Base-by-base conservation (phyloP, 352 stramenopile species). In the Phytophthora capsici region DNA sequence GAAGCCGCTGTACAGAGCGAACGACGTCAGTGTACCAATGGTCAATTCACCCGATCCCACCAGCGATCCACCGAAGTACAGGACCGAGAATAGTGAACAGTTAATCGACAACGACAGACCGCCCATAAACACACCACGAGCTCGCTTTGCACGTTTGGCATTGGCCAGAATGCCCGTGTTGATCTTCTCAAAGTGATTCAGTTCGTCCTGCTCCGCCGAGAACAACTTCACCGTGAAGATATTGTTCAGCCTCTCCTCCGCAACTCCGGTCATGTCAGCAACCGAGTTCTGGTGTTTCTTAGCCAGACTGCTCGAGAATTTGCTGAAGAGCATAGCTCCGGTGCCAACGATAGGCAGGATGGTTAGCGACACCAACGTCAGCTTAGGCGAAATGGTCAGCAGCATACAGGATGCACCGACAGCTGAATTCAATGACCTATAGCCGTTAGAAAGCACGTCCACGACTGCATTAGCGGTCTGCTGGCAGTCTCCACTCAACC, bases 221-320 rank as follows among this genome's bases (percentile, higher is more conserved):
- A 95, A 97, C 2, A 95, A 65, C 72, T 96, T 96, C 32, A 98
- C 91, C 32, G 91, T 97, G 41, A 86, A 82, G 34, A 98, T 91
- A 53, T 96, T 94, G 64, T 91, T 92, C 41, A 98, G 52, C 6
- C 86, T 79, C 57, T 97, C 92, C 44, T 97, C 86, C 5, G 90
- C 90, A 20, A 96, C 76, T 16, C 83, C 88, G 7, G 79, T 88
- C 82, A 94, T 93, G 47, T 70, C 59, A 1, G 86, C 84, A 22
- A 94, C 69, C 41, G 77, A 82, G 57, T 94, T 91, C 54, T 96
- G 80, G 55, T 96, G 88, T 47, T 83, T 72, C 58, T 90, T 90
- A n/a, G 76, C 60, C 25, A 96, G 55, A 1, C 80, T 74, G 48
- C 86, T 94, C 51, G 93, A 90, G 44, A 91, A 84, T 47, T 94